Percentiles rank a stretch among this genome's conserved stretches.
Evolutionary conservation across 2,329 filamentous ascomycete species (phyloP).

Genomic region (Thermothelomyces thermophilus): DNA sequence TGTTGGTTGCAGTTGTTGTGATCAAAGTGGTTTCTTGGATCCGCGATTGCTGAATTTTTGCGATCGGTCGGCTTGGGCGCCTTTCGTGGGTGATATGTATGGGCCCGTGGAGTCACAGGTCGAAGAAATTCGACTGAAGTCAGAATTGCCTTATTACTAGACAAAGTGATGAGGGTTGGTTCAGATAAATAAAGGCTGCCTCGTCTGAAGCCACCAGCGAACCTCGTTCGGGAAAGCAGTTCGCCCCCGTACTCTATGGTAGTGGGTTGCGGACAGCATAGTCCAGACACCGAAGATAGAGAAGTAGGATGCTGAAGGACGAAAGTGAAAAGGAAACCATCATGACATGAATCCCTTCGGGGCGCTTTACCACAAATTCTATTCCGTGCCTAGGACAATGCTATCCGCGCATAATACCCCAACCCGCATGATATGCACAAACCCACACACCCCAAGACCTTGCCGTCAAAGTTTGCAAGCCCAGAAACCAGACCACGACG

Average conservation of each 20-base stretch:
- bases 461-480: neutral
- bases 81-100: no score
- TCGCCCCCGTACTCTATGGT: neutral
- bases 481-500: neutral
- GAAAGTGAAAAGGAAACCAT: no score
- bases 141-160: no score
- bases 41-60: no score
- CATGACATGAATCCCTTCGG: neutral
- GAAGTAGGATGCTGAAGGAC: neutral
- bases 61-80: no score
- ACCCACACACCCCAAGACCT: neutral
- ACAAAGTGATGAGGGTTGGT: no score
- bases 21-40: no score
- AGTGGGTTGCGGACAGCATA: neutral
- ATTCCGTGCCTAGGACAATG: neutral
- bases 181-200: no score
- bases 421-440: neutral
- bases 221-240: neutral
- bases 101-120: no score
- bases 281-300: neutral
- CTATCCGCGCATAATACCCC: neutral
- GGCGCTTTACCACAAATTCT: neutral
- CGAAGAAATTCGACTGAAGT: neutral
- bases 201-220: no score
- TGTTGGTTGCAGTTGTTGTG: neutral